phyloP scores from a whole-genome alignment of 1,284 basidiomycete genomes.

The Ustilago tritici region DNA sequence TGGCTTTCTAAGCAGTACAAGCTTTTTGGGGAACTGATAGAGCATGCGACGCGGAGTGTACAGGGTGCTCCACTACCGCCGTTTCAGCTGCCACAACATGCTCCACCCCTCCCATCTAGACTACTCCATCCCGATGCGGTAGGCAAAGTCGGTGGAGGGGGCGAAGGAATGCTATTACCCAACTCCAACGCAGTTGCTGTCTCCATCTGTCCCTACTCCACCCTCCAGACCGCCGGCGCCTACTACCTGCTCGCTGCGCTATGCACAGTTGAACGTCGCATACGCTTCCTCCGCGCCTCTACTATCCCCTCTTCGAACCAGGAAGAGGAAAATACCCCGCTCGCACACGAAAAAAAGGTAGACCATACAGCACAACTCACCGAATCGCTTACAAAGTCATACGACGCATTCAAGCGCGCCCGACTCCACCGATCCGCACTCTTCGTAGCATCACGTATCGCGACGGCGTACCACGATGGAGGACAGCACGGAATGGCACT shows the following conservation, averaged over 20 bases:
- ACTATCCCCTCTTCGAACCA: neutral
- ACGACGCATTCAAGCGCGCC: conserved; percentile 54
- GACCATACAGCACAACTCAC: conserved; percentile 54
- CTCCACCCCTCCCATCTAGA: conserved; percentile 51
- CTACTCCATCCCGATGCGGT: conserved; percentile 48
- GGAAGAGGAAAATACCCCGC: conserved; percentile 20
- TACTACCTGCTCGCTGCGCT: conserved; percentile 63
- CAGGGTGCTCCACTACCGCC: conserved; percentile 40
- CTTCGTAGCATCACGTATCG: conserved; percentile 54
- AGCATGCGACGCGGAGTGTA: conserved; percentile 33
- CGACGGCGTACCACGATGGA: conserved; percentile 41
- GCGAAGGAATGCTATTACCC: conserved; percentile 40
- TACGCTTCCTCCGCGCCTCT: conserved; percentile 26
- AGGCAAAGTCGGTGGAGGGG: conserved; percentile 19
- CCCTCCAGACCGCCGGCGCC: conserved; percentile 34
- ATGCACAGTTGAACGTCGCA: conserved; percentile 57
- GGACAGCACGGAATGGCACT: conserved; percentile 54
- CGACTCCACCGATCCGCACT: conserved; percentile 35
- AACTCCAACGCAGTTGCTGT: conserved; percentile 40
- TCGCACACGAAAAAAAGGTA: conserved; percentile 57
- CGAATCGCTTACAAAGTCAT: conserved; percentile 52
- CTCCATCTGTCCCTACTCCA: conserved; percentile 18
- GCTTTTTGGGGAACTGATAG: conserved; percentile 60
- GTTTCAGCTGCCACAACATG: conserved; percentile 35
- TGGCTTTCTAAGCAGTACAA: conserved; percentile 87